Percentiles rank a stretch among this genome's conserved stretches.
These are phyloP conservation scores for Xylaria sp. DNA, from an alignment of 2,329 filamentous ascomycete genomes.

Conservation along the genomic window DNA sequence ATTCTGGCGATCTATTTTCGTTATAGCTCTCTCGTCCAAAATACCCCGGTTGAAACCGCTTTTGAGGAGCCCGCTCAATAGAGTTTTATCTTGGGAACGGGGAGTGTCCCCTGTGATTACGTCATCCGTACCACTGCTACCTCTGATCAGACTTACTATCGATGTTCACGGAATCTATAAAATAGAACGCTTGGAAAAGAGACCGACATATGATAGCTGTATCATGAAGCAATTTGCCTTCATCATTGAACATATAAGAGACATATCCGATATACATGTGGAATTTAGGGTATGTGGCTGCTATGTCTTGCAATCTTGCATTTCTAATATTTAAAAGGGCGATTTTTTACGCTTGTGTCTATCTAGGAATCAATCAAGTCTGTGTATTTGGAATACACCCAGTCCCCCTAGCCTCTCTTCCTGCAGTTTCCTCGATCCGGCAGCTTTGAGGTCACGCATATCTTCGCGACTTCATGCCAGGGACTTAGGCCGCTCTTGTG, in stretches of 20 bases:
- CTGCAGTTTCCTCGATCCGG: background rate
- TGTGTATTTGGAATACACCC: conserved; percentile 6
- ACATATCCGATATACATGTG: background rate
- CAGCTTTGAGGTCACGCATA: background rate
- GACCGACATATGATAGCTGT: background rate
- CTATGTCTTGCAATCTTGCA: background rate
- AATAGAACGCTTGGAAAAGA: conserved; percentile 1
- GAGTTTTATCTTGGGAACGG: too few species aligned
- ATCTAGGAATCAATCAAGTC: background rate
- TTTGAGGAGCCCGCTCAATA: too few species aligned
- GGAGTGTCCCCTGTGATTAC: too few species aligned
- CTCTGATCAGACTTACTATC: background rate
- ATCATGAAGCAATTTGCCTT: background rate
- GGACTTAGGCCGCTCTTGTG: conserved; percentile 7
- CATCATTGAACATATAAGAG: background rate
- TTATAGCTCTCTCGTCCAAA: background rate
- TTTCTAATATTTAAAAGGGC: conserved; percentile 3
- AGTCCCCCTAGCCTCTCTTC: conserved; percentile 6
- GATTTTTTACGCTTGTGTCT: background rate
- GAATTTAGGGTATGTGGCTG: conserved; percentile 2
- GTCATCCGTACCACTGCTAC: background rate
- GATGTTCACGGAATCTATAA: background rate
- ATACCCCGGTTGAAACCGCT: too few species aligned
- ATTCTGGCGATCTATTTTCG: conserved; percentile 7
- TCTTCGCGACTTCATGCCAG: conserved; percentile 1